These are phyloP conservation scores for Ensete ventricosum DNA, from an alignment of 176 grass and related monocot species.

Conservation along the genomic window DNA sequence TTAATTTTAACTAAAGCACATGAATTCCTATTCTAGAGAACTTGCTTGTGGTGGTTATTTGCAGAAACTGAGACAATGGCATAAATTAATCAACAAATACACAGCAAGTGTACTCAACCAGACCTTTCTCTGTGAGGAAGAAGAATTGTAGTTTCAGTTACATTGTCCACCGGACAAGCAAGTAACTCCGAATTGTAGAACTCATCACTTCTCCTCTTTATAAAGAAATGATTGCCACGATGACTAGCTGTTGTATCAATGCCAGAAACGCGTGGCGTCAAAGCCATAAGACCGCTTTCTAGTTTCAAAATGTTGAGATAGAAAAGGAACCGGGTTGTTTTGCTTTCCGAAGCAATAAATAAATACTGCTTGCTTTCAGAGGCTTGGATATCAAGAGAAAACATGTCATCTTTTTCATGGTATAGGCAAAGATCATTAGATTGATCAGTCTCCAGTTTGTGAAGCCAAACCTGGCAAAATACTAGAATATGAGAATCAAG, in stretches of 20 bases:
- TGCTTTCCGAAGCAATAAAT: slow-evolving; percentile 87
- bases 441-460: slow-evolving; percentile 65
- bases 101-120: neutral
- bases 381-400: slow-evolving; percentile 54
- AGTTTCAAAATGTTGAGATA: slow-evolving; percentile 53
- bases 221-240: slow-evolving; percentile 75
- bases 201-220: slow-evolving; percentile 68
- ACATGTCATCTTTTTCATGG: slow-evolving; percentile 77
- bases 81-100: neutral
- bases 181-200: slow-evolving; percentile 91
- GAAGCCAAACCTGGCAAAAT: slow-evolving; percentile 58
- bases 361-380: slow-evolving; percentile 91
- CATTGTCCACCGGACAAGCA: slow-evolving; percentile 70
- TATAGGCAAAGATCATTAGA: slow-evolving; percentile 68
- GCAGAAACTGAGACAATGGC: neutral
- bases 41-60: neutral
- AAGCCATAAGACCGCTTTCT: slow-evolving; percentile 46
- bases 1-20: neutral
- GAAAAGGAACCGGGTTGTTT: slow-evolving; percentile 67
- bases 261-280: slow-evolving; percentile 63
- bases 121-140: slow-evolving; percentile 96
- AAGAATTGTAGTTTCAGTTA: slow-evolving; percentile 58
- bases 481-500: slow-evolving; percentile 23
- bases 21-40: neutral
- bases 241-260: slow-evolving; percentile 77